Conservation (phyloP, 768 basidiomycete genomes). For the Cyathus striatus region DNA sequence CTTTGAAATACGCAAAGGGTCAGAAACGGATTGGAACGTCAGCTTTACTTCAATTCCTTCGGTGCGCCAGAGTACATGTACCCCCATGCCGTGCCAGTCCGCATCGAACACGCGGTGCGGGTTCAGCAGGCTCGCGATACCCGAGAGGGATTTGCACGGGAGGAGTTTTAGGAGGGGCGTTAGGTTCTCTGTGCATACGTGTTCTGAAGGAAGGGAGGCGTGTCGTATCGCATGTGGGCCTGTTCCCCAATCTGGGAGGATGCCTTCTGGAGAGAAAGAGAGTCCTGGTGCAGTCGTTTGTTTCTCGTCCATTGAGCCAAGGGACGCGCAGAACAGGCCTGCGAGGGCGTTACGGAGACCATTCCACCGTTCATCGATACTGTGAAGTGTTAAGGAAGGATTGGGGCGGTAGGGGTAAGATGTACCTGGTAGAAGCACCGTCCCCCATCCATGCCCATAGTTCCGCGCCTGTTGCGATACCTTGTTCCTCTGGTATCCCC, state of each 20-base stretch:
- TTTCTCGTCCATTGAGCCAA: conserved; percentile 71
- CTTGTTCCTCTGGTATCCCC: conserved; percentile 74
- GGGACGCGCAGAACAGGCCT: conserved; percentile 91
- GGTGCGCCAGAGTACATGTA: conserved; percentile 66
- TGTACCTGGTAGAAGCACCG: conserved; percentile 41
- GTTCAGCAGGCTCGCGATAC: conserved; percentile 78
- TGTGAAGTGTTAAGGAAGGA: conserved; percentile 20
- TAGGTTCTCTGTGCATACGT: conserved; percentile 96
- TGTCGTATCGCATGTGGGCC: conserved; percentile 62
- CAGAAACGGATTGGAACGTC: conserved; percentile 70
- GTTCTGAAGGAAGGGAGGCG: conserved; percentile 74
- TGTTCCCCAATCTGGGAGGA: conserved; percentile 39
- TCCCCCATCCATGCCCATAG: conserved; percentile 92
- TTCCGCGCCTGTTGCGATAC: conserved; percentile 83
- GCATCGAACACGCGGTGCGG: conserved; percentile 85
- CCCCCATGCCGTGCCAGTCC: conserved; percentile 85
- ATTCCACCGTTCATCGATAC: conserved; percentile 75
- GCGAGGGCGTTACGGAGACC: conserved; percentile 85
- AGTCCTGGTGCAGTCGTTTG: conserved; percentile 65
- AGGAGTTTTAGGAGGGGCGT: conserved; percentile 94
- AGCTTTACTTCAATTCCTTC: conserved; percentile 61
- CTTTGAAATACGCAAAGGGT: conserved; percentile 61
- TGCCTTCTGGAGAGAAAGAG: conserved; percentile 60
- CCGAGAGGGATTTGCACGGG: conserved; percentile 87
- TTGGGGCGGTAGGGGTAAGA: neutral